phyloP scores from a whole-genome alignment of 2,329 filamentous ascomycete genomes.

The Penicillium hordei region DNA sequence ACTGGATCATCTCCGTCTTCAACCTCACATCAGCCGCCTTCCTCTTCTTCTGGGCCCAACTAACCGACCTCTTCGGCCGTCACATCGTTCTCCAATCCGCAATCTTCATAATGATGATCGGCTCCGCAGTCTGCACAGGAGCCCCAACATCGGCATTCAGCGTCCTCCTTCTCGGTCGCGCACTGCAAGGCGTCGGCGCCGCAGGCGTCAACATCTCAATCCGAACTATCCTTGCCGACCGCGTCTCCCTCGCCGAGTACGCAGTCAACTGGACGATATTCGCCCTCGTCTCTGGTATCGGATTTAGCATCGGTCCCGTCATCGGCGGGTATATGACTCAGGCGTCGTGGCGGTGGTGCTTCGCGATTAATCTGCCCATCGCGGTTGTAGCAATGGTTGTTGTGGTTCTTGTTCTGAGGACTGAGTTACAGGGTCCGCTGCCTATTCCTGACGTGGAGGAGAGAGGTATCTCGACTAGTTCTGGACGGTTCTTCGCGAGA shows the following conservation, averaged over 20 bases:
- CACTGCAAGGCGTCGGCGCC: slow-evolving; percentile 61
- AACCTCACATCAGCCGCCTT: slow-evolving; percentile 67
- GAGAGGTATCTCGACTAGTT: not conserved
- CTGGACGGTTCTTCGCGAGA: not conserved
- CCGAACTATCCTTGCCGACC: slow-evolving; percentile 64
- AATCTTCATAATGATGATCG: slow-evolving; percentile 58
- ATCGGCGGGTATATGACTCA: slow-evolving; percentile 20
- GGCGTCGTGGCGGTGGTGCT: slow-evolving; percentile 20
- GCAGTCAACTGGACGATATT: slow-evolving; percentile 47
- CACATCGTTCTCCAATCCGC: slow-evolving; percentile 59
- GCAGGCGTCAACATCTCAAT: slow-evolving; percentile 63
- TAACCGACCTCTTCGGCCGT: slow-evolving; percentile 65
- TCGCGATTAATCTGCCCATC: slow-evolving; percentile 16
- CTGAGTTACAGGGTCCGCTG: not conserved
- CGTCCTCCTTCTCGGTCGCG: slow-evolving; percentile 63
- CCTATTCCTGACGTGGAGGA: not conserved
- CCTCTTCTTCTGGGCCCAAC: slow-evolving; percentile 65
- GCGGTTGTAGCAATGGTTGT: not conserved
- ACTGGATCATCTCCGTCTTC: slow-evolving; percentile 70
- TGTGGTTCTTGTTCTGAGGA: not conserved
- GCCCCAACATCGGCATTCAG: slow-evolving; percentile 52
- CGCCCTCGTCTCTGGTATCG: slow-evolving; percentile 58
- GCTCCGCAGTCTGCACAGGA: slow-evolving; percentile 62
- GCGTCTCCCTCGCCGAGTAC: slow-evolving; percentile 61
- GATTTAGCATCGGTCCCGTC: slow-evolving; percentile 39